Evolutionary conservation across 306 rosid species (phyloP), one percentile per base, ranked within the genome.

Genomic region (Hylodesmum podocarpum): DNA sequence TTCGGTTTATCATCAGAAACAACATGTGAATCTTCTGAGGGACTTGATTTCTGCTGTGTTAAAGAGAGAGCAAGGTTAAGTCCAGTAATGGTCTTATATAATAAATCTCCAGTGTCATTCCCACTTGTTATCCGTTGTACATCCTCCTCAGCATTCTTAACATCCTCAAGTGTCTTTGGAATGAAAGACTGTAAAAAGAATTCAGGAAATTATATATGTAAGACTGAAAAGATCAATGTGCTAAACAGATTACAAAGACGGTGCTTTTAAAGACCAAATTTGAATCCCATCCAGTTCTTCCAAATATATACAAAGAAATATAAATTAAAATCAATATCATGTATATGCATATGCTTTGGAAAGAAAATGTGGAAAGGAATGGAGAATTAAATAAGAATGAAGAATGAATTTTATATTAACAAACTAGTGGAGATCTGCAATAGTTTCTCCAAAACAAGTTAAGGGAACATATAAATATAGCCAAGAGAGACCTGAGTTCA

Each of bases 61-160:
- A 3, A 64, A 0, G 92, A 47, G 16, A 94, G 81, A 33, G 90
- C 91, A 27, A 81, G 81, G 33, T 84, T 91, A 22, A 94, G 89
- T 61, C 98, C 97, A 16, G 98, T 91, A 39, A 92, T 91, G 5
- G 97, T 94, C 81, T 87, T 80, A 51, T 94, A 90, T 59, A 86
- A 88, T 80, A 91, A 78, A 79, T 90, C 91, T 46, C 50, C 65
- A 1, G 97, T 91, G 83, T 91, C 93, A 64, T 75, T 76, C 29
- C 98, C 98, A 14, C 91, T 90, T 27, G 96, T 85, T 75, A 89
- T 78, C 39, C 91, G 75, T 28, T 74, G 86, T 0, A 86, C 94
- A 78, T 94, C 98, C 57, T 75, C 88, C 86, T 94, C 97, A 0
- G 77, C 98, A 81, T 90, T 84, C 80, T 86, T 91, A 65, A 91